These are phyloP conservation scores for Amanita polypyramis DNA, from an alignment of 768 basidiomycete species.

Conservation along the genomic window DNA sequence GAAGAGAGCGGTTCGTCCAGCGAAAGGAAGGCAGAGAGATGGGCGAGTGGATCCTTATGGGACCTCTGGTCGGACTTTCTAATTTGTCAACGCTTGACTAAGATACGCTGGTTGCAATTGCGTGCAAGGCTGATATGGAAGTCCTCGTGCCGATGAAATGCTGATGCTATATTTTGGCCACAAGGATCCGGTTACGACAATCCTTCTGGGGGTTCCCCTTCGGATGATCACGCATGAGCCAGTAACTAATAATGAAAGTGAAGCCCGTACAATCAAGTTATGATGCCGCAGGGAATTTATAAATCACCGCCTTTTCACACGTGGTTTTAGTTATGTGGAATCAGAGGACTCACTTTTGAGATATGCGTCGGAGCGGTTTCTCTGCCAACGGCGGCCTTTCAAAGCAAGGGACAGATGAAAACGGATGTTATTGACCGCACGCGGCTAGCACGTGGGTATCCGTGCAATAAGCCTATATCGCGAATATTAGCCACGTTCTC, in stretches of 20 bases:
- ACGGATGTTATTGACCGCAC: slow-evolving; percentile 2
- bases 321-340: too few species aligned
- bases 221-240: background rate
- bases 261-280: background rate
- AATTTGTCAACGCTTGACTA: slow-evolving; percentile 16
- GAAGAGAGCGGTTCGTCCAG: slow-evolving; percentile 12
- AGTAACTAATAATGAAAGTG: background rate
- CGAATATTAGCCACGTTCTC: background rate
- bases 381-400: background rate
- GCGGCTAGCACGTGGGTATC: slow-evolving; percentile 5
- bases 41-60: slow-evolving; percentile 27
- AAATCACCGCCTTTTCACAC: background rate
- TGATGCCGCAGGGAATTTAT: slow-evolving; percentile 6
- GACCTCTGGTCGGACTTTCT: slow-evolving; percentile 32
- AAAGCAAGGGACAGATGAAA: background rate
- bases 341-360: background rate
- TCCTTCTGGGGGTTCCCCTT: background rate
- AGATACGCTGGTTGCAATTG: background rate
- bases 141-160: slow-evolving; percentile 5
- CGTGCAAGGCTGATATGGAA: slow-evolving; percentile 2
- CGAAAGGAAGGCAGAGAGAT: slow-evolving; percentile 8
- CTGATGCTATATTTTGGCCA: slow-evolving; percentile 5
- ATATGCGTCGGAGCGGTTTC: background rate
- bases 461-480: background rate
- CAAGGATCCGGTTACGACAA: slow-evolving; percentile 1